phyloP scores from a whole-genome alignment of 2,329 filamentous ascomycete species.

The Thelonectria discophora region DNA sequence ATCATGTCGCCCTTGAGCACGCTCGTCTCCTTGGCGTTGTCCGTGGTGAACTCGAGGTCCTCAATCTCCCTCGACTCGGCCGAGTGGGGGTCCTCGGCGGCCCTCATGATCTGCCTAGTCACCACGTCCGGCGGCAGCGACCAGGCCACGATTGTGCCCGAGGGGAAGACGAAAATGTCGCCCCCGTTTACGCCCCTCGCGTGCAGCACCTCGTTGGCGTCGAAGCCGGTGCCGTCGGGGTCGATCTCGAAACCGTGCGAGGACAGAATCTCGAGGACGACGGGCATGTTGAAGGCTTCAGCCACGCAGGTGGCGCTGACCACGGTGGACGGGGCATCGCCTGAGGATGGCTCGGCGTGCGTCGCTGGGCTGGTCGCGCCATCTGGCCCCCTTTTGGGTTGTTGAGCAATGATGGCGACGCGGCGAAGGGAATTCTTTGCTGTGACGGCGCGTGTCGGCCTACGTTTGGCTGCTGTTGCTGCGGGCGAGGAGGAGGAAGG shows the following conservation, averaged over 20 bases:
- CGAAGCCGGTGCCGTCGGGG: slow-evolving; percentile 68
- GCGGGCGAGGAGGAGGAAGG: slow-evolving; percentile 23
- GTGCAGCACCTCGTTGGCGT: slow-evolving; percentile 70
- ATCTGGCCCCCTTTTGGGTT: slow-evolving; percentile 53
- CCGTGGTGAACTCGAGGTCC: slow-evolving; percentile 86
- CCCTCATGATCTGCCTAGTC: slow-evolving; percentile 76
- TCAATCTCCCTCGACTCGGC: slow-evolving; percentile 80
- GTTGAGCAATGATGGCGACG: slow-evolving; percentile 86
- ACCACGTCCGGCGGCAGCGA: slow-evolving; percentile 81
- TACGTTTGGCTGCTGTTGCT: slow-evolving; percentile 54
- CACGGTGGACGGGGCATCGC: slow-evolving; percentile 52
- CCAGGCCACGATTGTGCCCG: slow-evolving; percentile 93
- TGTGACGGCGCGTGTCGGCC: slow-evolving; percentile 54
- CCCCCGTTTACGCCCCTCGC: slow-evolving; percentile 71
- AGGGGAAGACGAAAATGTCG: slow-evolving; percentile 96
- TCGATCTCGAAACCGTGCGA: slow-evolving; percentile 69
- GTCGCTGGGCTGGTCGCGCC: slow-evolving; percentile 35
- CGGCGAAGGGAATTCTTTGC: slow-evolving; percentile 81
- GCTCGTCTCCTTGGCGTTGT: slow-evolving; percentile 76
- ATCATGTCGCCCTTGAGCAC: slow-evolving; percentile 88
- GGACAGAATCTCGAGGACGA: slow-evolving; percentile 65
- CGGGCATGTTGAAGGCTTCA: slow-evolving; percentile 70
- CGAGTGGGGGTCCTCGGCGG: slow-evolving; percentile 78
- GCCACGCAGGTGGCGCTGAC: slow-evolving; percentile 70
- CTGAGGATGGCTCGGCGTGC: slow-evolving; percentile 31